Evolutionary conservation across 2,329 filamentous ascomycete genomes (phyloP).

Genomic region (Atkinsonella hypoxylon): DNA sequence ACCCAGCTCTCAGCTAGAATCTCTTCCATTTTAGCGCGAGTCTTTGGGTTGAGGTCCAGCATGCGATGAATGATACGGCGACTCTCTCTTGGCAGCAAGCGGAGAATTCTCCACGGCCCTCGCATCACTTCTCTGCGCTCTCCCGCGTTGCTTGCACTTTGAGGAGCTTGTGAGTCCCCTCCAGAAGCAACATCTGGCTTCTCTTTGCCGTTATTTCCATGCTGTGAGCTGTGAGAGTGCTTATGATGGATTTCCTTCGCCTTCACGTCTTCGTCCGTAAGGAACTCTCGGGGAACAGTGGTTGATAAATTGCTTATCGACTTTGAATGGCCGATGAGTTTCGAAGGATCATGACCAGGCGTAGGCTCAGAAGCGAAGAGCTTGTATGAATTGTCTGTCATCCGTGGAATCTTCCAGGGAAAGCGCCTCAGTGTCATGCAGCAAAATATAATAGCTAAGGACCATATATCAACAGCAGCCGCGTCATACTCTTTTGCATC

Average conservation of each 20-base stretch:
- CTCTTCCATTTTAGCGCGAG: conserved; percentile 73
- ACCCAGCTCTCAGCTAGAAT: conserved; percentile 86
- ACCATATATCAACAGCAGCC: conserved; percentile 93
- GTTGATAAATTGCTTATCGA: conserved; percentile 32
- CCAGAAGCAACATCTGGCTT: conserved; percentile 3
- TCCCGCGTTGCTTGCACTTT: conserved; percentile 9
- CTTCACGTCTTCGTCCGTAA: conserved; percentile 22
- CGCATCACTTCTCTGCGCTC: conserved; percentile 71
- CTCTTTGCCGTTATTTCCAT: conserved; percentile 1
- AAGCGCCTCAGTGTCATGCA: conserved; percentile 95
- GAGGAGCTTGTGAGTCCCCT: conserved; percentile 7
- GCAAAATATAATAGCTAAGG: conserved; percentile 94
- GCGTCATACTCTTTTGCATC: conserved; percentile 89
- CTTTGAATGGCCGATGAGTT: conserved; percentile 33
- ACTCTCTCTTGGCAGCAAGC: conserved; percentile 79
- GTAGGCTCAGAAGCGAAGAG: conserved; percentile 81
- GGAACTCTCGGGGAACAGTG: conserved; percentile 26
- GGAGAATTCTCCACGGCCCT: conserved; percentile 81
- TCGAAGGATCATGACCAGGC: conserved; percentile 52
- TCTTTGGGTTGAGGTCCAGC: conserved; percentile 78
- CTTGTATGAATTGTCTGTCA: conserved; percentile 89
- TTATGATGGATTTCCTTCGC: conserved; percentile 12
- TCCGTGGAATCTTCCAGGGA: conserved; percentile 89
- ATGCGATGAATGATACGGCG: conserved; percentile 83
- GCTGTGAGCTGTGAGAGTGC: conserved; percentile 4